Evolutionary conservation across 2,329 filamentous ascomycete genomes (phyloP).

Genomic region (Proliferodiscus dingleyae): DNA sequence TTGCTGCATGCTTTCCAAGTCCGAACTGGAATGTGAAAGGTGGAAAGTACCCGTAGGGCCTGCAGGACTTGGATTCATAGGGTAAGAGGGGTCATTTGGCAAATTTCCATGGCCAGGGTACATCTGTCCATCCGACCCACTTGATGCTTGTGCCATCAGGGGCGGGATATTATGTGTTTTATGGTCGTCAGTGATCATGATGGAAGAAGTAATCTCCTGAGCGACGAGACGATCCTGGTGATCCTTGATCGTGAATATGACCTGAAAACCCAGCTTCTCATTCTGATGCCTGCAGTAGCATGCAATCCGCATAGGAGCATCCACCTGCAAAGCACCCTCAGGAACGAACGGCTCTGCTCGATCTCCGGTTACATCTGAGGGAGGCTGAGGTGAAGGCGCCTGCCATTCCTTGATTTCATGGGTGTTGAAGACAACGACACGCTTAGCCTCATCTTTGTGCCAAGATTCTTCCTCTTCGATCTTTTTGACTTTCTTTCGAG

Average conservation of each 20-base stretch:
- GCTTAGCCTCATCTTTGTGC: slow-evolving; percentile 70
- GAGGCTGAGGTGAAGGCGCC: slow-evolving; percentile 49
- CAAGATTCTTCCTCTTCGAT: slow-evolving; percentile 88
- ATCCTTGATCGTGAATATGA: slow-evolving; percentile 94
- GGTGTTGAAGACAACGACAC: slow-evolving; percentile 89
- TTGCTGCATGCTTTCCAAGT: slow-evolving; percentile 55
- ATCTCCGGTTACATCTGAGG: slow-evolving; percentile 41
- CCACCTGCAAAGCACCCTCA: slow-evolving; percentile 67
- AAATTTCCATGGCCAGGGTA: slow-evolving; percentile 41
- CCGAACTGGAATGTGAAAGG: slow-evolving; percentile 56
- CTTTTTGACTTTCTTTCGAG: slow-evolving; percentile 89
- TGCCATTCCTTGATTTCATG: slow-evolving; percentile 83
- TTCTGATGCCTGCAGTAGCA: slow-evolving; percentile 95
- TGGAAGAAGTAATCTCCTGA: slow-evolving; percentile 79
- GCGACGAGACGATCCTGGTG: slow-evolving; percentile 69
- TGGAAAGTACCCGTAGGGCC: slow-evolving; percentile 43
- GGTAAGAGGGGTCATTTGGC: slow-evolving; percentile 24
- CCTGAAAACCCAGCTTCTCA: slow-evolving; percentile 85
- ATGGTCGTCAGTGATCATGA: slow-evolving; percentile 97
- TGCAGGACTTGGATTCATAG: slow-evolving; percentile 20
- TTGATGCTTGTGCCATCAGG: slow-evolving; percentile 28
- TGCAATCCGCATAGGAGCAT: slow-evolving; percentile 89
- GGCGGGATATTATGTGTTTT: slow-evolving; percentile 65
- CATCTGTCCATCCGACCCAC: slow-evolving; percentile 30
- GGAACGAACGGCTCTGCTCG: slow-evolving; percentile 43